Conservation (phyloP, 805 yeast species). For the Lachancea cidri region DNA sequence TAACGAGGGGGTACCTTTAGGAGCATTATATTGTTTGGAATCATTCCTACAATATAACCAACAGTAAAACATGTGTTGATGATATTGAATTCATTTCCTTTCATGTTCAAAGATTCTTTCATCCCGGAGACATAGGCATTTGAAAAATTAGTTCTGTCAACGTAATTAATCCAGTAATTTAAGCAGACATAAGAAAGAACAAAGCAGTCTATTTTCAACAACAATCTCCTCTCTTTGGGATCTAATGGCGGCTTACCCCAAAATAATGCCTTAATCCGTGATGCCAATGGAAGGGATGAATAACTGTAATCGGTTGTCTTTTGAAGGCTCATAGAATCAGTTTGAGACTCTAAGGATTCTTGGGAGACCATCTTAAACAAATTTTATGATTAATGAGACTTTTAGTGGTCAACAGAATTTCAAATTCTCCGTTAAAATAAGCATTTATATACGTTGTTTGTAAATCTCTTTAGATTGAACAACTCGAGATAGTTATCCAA, state of each 20-base stretch:
- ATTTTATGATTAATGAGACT: background rate
- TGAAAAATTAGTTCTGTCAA: conserved; percentile 46
- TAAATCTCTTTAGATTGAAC: too few species aligned
- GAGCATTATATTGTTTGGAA: conserved; percentile 51
- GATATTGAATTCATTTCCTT: conserved; percentile 43
- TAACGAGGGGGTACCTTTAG: conserved; percentile 46
- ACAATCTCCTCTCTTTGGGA: conserved; percentile 28
- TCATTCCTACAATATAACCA: conserved; percentile 52
- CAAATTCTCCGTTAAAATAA: too few species aligned
- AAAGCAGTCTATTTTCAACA: conserved; percentile 19
- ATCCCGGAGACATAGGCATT: conserved; percentile 58
- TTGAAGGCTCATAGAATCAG: too few species aligned
- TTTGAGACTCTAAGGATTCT: too few species aligned
- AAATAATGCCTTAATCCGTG: conserved; percentile 15
- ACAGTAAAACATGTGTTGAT: conserved; percentile 49
- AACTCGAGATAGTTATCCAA: too few species aligned
- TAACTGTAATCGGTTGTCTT: background rate
- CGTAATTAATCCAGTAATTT: conserved; percentile 38
- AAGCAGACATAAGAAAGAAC: conserved; percentile 20
- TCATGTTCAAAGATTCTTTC: conserved; percentile 45
- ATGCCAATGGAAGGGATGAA: conserved; percentile 3
- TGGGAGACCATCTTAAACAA: too few species aligned
- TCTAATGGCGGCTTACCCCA: conserved; percentile 35
- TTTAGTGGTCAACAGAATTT: background rate
- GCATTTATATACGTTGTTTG: too few species aligned